Evolutionary conservation across 306 rosid genomes (phyloP).

Genomic region (Vachellia collinsii): DNA sequence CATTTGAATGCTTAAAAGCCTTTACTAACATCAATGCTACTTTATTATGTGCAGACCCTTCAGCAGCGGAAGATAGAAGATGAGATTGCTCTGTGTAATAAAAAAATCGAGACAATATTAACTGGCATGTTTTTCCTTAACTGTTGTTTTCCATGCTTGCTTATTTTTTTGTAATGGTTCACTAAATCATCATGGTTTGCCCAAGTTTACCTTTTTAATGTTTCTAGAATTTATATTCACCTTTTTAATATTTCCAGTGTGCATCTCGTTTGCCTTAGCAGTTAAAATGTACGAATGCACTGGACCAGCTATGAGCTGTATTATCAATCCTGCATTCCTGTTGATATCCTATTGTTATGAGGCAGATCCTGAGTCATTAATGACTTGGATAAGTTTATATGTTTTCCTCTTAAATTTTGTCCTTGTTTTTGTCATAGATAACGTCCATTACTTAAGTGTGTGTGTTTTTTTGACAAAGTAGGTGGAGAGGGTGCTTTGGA

Average conservation of each 20-base stretch:
- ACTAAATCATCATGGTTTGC: background rate
- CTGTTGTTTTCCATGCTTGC: constrained; percentile 23
- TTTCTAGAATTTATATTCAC: constrained; percentile 24
- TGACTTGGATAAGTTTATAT: background rate
- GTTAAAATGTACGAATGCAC: background rate
- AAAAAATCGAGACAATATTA: constrained; percentile 55
- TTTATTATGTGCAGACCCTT: constrained; percentile 60
- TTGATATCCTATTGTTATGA: background rate
- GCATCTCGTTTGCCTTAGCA: constrained; percentile 1
- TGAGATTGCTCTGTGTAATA: constrained; percentile 66
- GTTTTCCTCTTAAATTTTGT: background rate
- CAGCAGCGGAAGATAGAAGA: constrained; percentile 68
- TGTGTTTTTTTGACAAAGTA: constrained; percentile 38
- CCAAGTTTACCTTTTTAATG: background rate
- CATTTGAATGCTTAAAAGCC: constrained; percentile 30
- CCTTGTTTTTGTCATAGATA: constrained; percentile 29
- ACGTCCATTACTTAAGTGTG: constrained; percentile 23
- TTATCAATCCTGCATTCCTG: background rate
- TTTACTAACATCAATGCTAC: constrained; percentile 24
- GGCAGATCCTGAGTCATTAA: constrained; percentile 29
- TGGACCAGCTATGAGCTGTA: constrained; percentile 11
- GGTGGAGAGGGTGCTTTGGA: constrained; percentile 66
- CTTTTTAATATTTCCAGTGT: background rate
- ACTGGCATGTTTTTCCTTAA: constrained; percentile 50
- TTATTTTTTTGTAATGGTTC: constrained; percentile 28